Evolutionary conservation across 495 filamentous ascomycete genomes (phyloP).

Genomic region (Talaromyces thailandensis): DNA sequence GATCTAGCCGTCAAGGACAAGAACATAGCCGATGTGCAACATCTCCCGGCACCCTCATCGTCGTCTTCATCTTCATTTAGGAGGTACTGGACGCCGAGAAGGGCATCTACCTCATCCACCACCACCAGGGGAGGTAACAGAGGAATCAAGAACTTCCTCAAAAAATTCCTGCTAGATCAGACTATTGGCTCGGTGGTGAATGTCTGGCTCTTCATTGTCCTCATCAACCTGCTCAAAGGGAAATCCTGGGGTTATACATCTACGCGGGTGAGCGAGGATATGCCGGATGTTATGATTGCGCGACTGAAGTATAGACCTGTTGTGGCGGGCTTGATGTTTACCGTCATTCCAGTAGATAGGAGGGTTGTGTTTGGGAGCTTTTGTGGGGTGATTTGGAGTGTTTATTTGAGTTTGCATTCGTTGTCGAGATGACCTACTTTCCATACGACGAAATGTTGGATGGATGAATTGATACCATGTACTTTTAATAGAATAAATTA

Average conservation of each 20-base stretch:
- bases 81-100: neutral
- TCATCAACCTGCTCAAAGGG: conserved; percentile 47
- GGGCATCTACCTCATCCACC: conserved; percentile 29
- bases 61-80: neutral
- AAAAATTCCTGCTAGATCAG: conserved; percentile 81
- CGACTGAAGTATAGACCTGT: conserved; percentile 77
- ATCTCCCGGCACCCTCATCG: conserved; percentile 13
- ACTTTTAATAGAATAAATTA: neutral
- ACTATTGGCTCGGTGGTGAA: conserved; percentile 68
- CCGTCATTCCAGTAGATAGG: conserved; percentile 65
- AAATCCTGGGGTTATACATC: neutral
- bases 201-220: conserved; percentile 62
- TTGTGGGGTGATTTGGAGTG: conserved; percentile 77
- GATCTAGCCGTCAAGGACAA: conserved; percentile 27
- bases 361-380: conserved; percentile 69
- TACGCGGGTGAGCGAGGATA: conserved; percentile 4
- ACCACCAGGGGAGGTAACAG: neutral
- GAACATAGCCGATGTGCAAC: conserved; percentile 43
- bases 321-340: conserved; percentile 73
- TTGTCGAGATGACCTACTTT: neutral
- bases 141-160: conserved; percentile 55
- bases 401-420: conserved; percentile 73
- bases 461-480: neutral
- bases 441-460: neutral
- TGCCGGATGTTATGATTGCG: conserved; percentile 49